phyloP scores from a whole-genome alignment of 495 filamentous ascomycete genomes.

The Neurospora africana region DNA sequence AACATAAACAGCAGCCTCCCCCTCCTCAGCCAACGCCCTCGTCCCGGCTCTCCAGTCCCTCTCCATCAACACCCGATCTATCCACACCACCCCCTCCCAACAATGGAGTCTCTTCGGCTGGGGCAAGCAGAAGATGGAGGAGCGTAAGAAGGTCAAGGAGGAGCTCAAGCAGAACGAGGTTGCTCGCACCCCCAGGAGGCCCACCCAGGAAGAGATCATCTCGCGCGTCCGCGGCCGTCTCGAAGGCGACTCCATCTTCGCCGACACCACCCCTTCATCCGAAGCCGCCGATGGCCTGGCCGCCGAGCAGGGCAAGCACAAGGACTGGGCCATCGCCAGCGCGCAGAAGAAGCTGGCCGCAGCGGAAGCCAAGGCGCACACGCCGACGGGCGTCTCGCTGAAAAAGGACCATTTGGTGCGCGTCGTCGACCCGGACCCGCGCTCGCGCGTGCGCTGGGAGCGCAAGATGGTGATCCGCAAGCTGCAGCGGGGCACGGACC shows the following conservation, averaged over 20 bases:
- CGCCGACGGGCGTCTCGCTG: slow-evolving; percentile 9
- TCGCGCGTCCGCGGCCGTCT: slow-evolving; percentile 19
- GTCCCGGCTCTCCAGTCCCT: slow-evolving; percentile 17
- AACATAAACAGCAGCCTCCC: slow-evolving; percentile 6
- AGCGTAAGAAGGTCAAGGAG: slow-evolving; percentile 4
- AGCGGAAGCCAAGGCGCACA: neutral
- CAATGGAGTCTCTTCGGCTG: slow-evolving; percentile 12
- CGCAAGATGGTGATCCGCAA: slow-evolving; percentile 69
- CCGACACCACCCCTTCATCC: neutral
- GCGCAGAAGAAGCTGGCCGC: neutral
- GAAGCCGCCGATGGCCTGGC: slow-evolving; percentile 33
- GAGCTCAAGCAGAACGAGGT: slow-evolving; percentile 1
- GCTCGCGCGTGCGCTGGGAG: slow-evolving; percentile 57
- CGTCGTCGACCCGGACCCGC: slow-evolving; percentile 60
- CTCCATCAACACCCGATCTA: slow-evolving; percentile 13
- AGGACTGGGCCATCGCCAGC: slow-evolving; percentile 8
- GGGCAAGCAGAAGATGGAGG: neutral
- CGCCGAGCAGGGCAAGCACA: neutral
- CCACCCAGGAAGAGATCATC: slow-evolving; percentile 4
- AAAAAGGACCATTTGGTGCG: slow-evolving; percentile 40
- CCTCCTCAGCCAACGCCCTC: slow-evolving; percentile 8
- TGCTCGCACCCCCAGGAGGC: slow-evolving; percentile 22
- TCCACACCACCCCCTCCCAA: slow-evolving; percentile 23
- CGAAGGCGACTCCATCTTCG: slow-evolving; percentile 48
- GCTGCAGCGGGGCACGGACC: slow-evolving; percentile 35